A percentile compares a stretch with the other conserved stretches of the same genome.
phyloP scores from a whole-genome alignment of 257 asterid species.

The Rauvolfia tetraphylla region DNA sequence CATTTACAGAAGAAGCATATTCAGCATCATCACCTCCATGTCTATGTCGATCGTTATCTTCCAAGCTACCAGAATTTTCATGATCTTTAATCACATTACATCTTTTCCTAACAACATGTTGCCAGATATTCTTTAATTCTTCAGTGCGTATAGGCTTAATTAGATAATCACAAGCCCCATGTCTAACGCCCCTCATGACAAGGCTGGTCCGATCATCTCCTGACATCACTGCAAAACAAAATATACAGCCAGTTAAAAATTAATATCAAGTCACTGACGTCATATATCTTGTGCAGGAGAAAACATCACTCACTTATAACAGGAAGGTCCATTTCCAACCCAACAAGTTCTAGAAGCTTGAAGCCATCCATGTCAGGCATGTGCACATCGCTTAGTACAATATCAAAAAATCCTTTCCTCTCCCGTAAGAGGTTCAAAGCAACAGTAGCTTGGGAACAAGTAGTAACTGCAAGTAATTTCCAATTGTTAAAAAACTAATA shows the following conservation, averaged over 20 bases:
- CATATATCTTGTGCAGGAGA: conserved; percentile 6
- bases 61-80: conserved; percentile 50
- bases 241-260: neutral
- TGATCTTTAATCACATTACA: conserved; percentile 54
- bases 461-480: conserved; percentile 59
- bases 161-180: conserved; percentile 93
- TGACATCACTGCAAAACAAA: conserved; percentile 73
- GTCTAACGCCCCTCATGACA: conserved; percentile 81
- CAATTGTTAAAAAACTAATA: conserved; percentile 3
- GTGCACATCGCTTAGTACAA: conserved; percentile 88
- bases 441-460: conserved; percentile 63
- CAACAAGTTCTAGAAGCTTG: conserved; percentile 85
- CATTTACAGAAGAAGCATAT: conserved; percentile 55
- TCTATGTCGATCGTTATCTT: conserved; percentile 48
- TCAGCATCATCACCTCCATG: conserved; percentile 53
- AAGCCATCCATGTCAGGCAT: conserved; percentile 99
- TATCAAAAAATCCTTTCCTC: conserved; percentile 66
- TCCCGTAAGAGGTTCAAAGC: conserved; percentile 73
- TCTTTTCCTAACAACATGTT: conserved; percentile 83
- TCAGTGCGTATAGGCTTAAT: conserved; percentile 84
- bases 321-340: conserved; percentile 94
- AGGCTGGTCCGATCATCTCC: conserved; percentile 70
- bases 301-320: conserved; percentile 70
- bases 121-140: conserved; percentile 86
- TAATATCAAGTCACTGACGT: neutral